phyloP scores from a whole-genome alignment of 192 early-diverging fungal species.

The Coemansia aciculifera region DNA sequence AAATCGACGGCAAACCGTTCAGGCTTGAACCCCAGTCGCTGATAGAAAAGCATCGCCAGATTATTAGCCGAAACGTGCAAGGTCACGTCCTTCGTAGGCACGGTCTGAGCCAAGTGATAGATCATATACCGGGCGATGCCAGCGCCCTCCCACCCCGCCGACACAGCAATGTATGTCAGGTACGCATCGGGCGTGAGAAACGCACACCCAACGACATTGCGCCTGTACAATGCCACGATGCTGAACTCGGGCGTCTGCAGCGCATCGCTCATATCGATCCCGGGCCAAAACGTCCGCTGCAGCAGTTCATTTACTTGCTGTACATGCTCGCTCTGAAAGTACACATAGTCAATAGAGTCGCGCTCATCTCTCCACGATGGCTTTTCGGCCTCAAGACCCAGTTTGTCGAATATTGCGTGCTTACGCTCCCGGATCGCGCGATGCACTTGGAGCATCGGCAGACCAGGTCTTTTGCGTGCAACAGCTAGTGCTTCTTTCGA shows the following conservation, averaged over 20 bases:
- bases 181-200: conserved; percentile 93
- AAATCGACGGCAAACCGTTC: conserved; percentile 89
- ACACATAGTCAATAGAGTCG: conserved; percentile 76
- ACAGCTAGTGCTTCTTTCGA: not conserved
- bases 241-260: conserved; percentile 81
- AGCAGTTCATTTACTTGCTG: conserved; percentile 75
- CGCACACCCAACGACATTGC: conserved; percentile 82
- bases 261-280: conserved; percentile 85
- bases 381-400: not conserved
- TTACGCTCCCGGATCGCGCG: conserved; percentile 37
- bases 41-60: conserved; percentile 89
- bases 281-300: conserved; percentile 80
- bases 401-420: conserved; percentile 33
- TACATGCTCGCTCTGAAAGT: conserved; percentile 70
- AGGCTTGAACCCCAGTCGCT: conserved; percentile 91
- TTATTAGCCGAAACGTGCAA: conserved; percentile 94
- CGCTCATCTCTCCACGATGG: conserved; percentile 1
- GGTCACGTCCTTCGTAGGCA: conserved; percentile 77
- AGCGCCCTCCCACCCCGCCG: conserved; percentile 79
- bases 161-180: conserved; percentile 83
- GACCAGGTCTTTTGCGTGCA: conserved; percentile 1
- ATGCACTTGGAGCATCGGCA: conserved; percentile 25
- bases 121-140: conserved; percentile 86
- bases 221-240: conserved; percentile 78
- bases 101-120: conserved; percentile 77